Base-by-base conservation (phyloP, 2,329 filamentous ascomycete genomes). In the Tolypocladium tundrense region DNA sequence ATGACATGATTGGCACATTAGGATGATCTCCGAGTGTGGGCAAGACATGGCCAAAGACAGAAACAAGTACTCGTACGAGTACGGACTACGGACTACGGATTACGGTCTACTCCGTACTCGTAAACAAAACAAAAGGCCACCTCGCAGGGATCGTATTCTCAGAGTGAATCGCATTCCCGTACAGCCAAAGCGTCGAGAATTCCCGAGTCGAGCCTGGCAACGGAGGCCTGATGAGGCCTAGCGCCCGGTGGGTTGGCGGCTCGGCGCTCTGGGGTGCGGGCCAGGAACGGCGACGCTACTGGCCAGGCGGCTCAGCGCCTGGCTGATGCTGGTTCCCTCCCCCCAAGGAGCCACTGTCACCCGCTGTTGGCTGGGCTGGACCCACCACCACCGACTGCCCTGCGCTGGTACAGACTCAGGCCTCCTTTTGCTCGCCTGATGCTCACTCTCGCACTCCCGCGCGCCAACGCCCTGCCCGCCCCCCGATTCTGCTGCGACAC, bases 241-340 rank as follows among this genome's bases (percentile, higher is more conserved):
- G 48, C 48, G 48, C 48, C 33, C 9, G 1, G 9, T 33, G 31
- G 11, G 13, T 31, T 9, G 19, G 9, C 48, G 48, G 48, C 48
- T 13, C 33, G 31, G 19, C 31, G 19, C 48, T 10, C 8, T 50
- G 45, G 45, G 31, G 16, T n/a, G 48, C 43, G 27, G 24, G 33
- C 45, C 54, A 55, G 54, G 54, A 50, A 55, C 54, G 40, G 35
- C 33, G 16, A 50, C 54, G 33, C 54, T 56, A 50, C 5, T 56
- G 43, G 42, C 33, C 39, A 37, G 31, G 31, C 31, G 31, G 1
- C 31, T 33, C 31, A 33, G 8, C 31, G 31, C 31, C 31, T 33
- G 31, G 31, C 31, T 9, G 7, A 33, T 2, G 31, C 48, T 37
- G 11, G 19, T 31, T 21, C 16, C 13, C 48, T 31, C 48, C 48